phyloP scores from a whole-genome alignment of 1,284 basidiomycete species.

The Microbotryum intermedium region DNA sequence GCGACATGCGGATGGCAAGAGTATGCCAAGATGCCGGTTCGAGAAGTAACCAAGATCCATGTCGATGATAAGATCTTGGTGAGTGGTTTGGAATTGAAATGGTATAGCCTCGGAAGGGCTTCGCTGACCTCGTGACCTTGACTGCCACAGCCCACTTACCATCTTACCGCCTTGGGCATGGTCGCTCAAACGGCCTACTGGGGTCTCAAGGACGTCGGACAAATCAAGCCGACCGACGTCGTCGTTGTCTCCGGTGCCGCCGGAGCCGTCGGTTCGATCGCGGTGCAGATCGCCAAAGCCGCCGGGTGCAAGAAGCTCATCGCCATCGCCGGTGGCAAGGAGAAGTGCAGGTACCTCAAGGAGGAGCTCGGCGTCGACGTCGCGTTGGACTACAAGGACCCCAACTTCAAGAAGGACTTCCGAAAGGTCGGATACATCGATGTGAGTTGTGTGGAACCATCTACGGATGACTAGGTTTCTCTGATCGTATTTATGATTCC shows the following conservation, averaged over 20 bases:
- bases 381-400: conserved; percentile 76
- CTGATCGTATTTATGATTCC: too few relatives aligned
- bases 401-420: conserved; percentile 54
- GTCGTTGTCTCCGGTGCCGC: conserved; percentile 81
- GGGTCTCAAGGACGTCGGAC: conserved; percentile 71
- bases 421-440: conserved; percentile 44
- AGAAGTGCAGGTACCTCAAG: conserved; percentile 76
- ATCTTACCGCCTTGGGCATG: conserved; percentile 38
- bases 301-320: conserved; percentile 56
- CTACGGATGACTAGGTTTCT: neutral
- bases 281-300: conserved; percentile 37
- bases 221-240: conserved; percentile 69
- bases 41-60: conserved; percentile 25
- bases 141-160: conserved; percentile 17
- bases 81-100: neutral
- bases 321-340: conserved; percentile 65
- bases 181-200: conserved; percentile 40
- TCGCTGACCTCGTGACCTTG: conserved; percentile 37
- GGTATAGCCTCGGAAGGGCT: conserved; percentile 29
- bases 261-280: conserved; percentile 57
- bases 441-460: conserved; percentile 43
- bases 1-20: conserved; percentile 25
- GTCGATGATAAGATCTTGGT: neutral
- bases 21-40: conserved; percentile 20
- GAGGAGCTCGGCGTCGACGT: conserved; percentile 69